Evolutionary conservation across 331 rosid species (phyloP).

Genomic region (Malus hybrid): DNA sequence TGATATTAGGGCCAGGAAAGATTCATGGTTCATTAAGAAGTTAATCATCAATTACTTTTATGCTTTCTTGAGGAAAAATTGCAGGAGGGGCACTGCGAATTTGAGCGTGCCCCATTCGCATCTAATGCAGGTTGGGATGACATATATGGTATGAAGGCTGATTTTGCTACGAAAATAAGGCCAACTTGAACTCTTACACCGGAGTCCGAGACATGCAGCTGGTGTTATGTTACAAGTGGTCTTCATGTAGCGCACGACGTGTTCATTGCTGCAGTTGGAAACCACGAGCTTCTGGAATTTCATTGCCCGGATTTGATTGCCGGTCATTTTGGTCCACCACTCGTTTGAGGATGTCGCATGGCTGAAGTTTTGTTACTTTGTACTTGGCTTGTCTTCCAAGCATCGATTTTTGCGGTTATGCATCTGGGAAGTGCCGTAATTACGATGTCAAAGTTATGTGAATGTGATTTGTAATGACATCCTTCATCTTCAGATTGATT

Average conservation of each 20-base stretch:
- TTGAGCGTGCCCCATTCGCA: slow-evolving; percentile 94
- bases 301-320: not conserved
- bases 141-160: slow-evolving; percentile 81
- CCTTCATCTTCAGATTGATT: not conserved
- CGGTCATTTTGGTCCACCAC: not conserved
- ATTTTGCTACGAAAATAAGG: slow-evolving; percentile 19
- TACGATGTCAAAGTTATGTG: not conserved
- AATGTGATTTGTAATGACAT: not conserved
- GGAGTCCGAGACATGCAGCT: not conserved
- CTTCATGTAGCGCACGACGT: not conserved
- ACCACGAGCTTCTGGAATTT: not conserved
- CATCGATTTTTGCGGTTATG: slow-evolving; percentile 2
- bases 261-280: not conserved
- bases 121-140: slow-evolving; percentile 98
- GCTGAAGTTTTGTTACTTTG: not conserved
- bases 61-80: slow-evolving; percentile 83
- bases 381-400: not conserved
- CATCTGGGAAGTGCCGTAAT: not conserved
- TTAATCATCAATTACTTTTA: slow-evolving; percentile 84
- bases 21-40: slow-evolving; percentile 94
- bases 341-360: not conserved
- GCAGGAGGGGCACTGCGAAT: slow-evolving; percentile 81
- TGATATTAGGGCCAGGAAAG: slow-evolving; percentile 85
- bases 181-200: not conserved
- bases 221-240: not conserved